Evolutionary conservation across 768 basidiomycete species (phyloP), one percentile per base, ranked within the genome.

Genomic region (Lentinula lateritia): DNA sequence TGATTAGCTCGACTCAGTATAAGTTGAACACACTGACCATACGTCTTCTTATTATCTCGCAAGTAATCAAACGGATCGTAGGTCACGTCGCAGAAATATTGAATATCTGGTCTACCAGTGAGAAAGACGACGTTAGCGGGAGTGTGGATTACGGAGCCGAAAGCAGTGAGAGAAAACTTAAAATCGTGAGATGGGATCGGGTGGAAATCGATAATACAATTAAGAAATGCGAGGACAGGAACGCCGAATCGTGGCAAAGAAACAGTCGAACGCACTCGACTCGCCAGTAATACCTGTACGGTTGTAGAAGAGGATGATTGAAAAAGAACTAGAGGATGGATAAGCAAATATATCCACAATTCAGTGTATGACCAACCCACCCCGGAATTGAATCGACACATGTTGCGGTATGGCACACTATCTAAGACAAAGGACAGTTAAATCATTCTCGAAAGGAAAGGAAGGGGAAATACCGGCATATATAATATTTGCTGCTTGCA

Each of bases 211-310:
- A 28, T 3, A 4, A 28, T 28, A 28, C 28, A 28, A 28, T 10
- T 28, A 10, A 15, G 5, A 38, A 35, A 7, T 5, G 46, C 62
- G 18, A 10, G 28, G 0, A 28, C 28, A 28, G 3, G 28, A 28
- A 28, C 28, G 28, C 28, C 28, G 28, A 28, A 28, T 28, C 28
- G 28, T 28, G 28, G 78, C 69, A 0, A 75, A 76, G 46, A 7
- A 10, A 43, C 20, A 45, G 46, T 8, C 0, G 39, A 12, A 68
- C 75, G 61, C 62, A 76, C 78, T 85, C 84, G 20, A 87, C 76
- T 10, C 86, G 77, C 90, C 90, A 93, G 71, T 93, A 92, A 75
- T 86, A 93, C 36, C 86, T 82, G 72, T 87, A 92, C 41, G 82
- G 75, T 64, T 84, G 78, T 39, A 93, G 74, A 2, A 92, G 73